A percentile compares a stretch with the other conserved stretches of the same genome.
Conservation (phyloP, 495 filamentous ascomycete genomes). For the Poronia punctata region DNA sequence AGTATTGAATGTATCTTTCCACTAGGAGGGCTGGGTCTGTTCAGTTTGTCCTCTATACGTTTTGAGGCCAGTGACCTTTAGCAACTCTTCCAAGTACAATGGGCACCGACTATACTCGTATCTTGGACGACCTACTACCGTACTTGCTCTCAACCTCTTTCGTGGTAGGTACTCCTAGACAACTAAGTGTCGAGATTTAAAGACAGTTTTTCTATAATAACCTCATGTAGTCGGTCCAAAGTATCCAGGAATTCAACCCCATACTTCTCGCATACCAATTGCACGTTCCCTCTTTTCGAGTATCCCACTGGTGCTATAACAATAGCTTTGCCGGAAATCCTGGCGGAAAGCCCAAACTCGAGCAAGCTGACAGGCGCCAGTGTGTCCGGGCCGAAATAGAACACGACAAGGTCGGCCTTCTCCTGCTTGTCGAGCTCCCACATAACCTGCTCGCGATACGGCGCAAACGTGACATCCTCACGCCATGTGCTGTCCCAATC, state of each 20-base stretch:
- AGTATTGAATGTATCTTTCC: too few relatives aligned
- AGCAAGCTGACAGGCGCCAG: slow-evolving; percentile 43
- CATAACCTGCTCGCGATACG: slow-evolving; percentile 46
- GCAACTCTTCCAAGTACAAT: too few relatives aligned
- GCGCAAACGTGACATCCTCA: slow-evolving; percentile 35
- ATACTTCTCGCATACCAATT: slow-evolving; percentile 43
- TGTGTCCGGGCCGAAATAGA: slow-evolving; percentile 47
- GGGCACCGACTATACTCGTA: too few relatives aligned
- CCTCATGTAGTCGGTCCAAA: slow-evolving; percentile 22
- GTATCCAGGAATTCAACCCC: slow-evolving; percentile 30
- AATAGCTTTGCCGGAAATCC: slow-evolving; percentile 35
- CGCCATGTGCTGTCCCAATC: slow-evolving; percentile 50
- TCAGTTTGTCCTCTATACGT: too few relatives aligned
- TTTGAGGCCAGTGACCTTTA: too few relatives aligned
- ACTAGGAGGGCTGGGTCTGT: too few relatives aligned
- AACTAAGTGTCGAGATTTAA: too few relatives aligned
- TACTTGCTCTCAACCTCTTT: too few relatives aligned
- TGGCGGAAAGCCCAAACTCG: slow-evolving; percentile 47
- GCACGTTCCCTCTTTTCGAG: slow-evolving; percentile 50
- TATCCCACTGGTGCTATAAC: slow-evolving; percentile 47
- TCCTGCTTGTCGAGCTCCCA: slow-evolving; percentile 55
- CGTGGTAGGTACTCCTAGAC: too few relatives aligned
- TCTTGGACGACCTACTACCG: too few relatives aligned
- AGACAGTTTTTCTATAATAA: slow-evolving; percentile 19
- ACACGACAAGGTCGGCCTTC: slow-evolving; percentile 42